phyloP scores from a whole-genome alignment of 73 alveolate genomes.

The Tetrahymena thermophila region DNA sequence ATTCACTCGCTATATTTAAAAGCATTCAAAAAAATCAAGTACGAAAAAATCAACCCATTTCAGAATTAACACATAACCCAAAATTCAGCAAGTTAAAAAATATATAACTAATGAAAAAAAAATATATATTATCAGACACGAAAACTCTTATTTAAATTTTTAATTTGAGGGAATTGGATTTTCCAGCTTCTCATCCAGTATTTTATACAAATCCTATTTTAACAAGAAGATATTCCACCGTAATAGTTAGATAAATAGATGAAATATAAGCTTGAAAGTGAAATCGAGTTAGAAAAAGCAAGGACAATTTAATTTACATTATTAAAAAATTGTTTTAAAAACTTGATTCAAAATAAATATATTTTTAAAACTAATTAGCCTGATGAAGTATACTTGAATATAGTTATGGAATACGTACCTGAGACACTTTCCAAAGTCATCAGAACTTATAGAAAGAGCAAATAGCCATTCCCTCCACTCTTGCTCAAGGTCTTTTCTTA shows the following conservation, averaged over 20 bases:
- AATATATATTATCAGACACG: background rate
- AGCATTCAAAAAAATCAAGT: background rate
- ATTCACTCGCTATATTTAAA: background rate
- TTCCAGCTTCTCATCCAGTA: background rate
- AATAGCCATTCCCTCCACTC: conserved; percentile 74
- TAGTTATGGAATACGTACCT: conserved; percentile 91
- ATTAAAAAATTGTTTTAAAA: background rate
- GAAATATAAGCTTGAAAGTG: background rate
- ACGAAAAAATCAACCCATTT: background rate
- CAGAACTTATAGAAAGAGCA: conserved; percentile 67
- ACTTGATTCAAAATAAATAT: background rate
- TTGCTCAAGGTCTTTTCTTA: conserved; percentile 83
- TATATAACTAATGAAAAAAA: background rate
- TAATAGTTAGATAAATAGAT: background rate
- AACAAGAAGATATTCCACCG: background rate
- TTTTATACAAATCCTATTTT: background rate
- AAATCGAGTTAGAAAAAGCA: background rate
- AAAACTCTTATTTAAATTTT: background rate
- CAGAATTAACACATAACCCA: background rate
- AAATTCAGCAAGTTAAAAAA: background rate
- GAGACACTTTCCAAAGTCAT: conserved; percentile 72
- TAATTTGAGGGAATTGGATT: no score
- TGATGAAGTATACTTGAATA: conserved; percentile 81
- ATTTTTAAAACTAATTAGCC: background rate
- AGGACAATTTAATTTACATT: background rate